These are phyloP conservation scores for Candida jianshihensis DNA, from an alignment of 805 yeast species.

Conservation along the genomic window DNA sequence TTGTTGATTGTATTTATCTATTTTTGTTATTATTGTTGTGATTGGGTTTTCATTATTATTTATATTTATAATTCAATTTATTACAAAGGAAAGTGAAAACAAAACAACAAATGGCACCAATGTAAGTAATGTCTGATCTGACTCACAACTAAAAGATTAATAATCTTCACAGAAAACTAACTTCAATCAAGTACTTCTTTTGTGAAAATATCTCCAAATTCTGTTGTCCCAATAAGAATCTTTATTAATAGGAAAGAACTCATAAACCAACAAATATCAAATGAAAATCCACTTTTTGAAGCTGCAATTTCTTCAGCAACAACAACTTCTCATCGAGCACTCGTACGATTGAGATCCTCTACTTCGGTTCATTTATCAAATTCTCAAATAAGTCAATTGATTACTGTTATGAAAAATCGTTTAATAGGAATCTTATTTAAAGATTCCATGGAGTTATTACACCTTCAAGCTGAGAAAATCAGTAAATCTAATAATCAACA, in stretches of 20 bases:
- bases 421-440: constrained; percentile 8
- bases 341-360: constrained; percentile 12
- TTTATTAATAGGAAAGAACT: constrained; percentile 14
- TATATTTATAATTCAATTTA: too few species aligned
- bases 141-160: too few species aligned
- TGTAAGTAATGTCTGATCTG: constrained; percentile 9
- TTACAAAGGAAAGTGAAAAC: too few species aligned
- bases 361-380: constrained; percentile 15
- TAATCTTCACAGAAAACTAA: too few species aligned
- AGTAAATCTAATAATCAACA: not conserved
- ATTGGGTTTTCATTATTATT: too few species aligned
- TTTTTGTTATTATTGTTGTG: too few species aligned
- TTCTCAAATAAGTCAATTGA: constrained; percentile 11
- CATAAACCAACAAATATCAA: constrained; percentile 1
- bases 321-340: constrained; percentile 13
- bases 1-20: too few species aligned
- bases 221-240: constrained; percentile 11
- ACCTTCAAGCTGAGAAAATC: constrained; percentile 1
- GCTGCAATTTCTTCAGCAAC: constrained; percentile 15
- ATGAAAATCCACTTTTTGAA: constrained; percentile 7
- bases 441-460: constrained; percentile 10
- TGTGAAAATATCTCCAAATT: constrained; percentile 6
- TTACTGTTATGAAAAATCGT: constrained; percentile 9
- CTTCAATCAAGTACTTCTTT: constrained; percentile 10
- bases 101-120: constrained; percentile 13